These are phyloP conservation scores for Trichoderma polysporum DNA, from an alignment of 2,329 filamentous ascomycete genomes.

Conservation along the genomic window DNA sequence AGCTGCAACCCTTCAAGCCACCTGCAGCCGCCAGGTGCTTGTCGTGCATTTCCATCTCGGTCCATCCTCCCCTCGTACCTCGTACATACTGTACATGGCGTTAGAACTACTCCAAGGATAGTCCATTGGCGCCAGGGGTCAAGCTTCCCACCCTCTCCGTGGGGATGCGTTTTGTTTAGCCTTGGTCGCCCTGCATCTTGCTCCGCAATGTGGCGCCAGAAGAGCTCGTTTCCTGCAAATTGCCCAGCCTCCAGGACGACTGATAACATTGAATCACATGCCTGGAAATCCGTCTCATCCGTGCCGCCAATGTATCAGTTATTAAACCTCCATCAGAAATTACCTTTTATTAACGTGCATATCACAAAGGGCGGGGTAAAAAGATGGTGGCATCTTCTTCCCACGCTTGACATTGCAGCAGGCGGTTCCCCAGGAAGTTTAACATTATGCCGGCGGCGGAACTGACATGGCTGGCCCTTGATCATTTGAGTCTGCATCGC, in stretches of 20 bases:
- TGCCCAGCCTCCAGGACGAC: conserved; percentile 7
- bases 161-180: neutral
- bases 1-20: conserved; percentile 16
- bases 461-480: conserved; percentile 13
- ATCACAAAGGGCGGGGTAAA: conserved; percentile 20
- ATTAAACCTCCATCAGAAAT: neutral
- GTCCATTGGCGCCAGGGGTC: conserved; percentile 17
- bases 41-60: conserved; percentile 16
- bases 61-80: neutral
- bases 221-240: conserved; percentile 14
- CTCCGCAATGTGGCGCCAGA: conserved; percentile 17
- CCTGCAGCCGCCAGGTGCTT: conserved; percentile 14
- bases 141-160: neutral
- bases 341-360: conserved; percentile 19
- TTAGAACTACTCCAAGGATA: neutral
- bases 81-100: conserved; percentile 1
- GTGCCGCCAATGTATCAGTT: conserved; percentile 3
- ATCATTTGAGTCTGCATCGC: conserved; percentile 1
- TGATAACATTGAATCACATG: conserved; percentile 20
- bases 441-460: conserved; percentile 1
- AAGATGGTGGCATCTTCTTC: neutral
- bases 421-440: neutral
- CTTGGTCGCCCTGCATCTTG: conserved; percentile 18
- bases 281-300: conserved; percentile 10
- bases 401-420: neutral